Conservation (phyloP, 1,139 yeast species). For the Sugiyamaella novakii region DNA sequence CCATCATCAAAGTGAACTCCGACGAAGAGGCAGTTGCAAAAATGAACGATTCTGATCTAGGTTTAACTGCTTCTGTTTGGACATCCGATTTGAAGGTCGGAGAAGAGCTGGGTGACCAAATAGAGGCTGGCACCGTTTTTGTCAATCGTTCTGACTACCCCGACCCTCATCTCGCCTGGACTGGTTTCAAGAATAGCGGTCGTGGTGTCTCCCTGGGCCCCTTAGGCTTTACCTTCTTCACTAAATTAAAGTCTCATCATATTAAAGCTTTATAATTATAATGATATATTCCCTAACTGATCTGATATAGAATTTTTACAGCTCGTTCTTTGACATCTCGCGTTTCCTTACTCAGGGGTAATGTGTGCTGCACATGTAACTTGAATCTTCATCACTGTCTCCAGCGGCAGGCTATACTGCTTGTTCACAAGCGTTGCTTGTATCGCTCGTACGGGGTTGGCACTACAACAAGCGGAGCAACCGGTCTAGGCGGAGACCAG, state of each 20-base stretch:
- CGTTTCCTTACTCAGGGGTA: too few relatives aligned
- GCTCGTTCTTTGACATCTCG: too few relatives aligned
- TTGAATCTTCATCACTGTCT: too few relatives aligned
- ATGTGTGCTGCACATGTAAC: too few relatives aligned
- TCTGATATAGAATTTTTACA: too few relatives aligned
- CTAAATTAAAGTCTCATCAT: slow-evolving; percentile 44
- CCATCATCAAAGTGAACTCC: slow-evolving; percentile 46
- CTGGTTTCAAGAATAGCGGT: slow-evolving; percentile 80
- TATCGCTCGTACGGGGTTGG: too few relatives aligned
- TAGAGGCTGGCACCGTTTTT: slow-evolving; percentile 86
- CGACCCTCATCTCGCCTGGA: slow-evolving; percentile 78
- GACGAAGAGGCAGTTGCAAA: slow-evolving; percentile 43
- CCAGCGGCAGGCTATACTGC: too few relatives aligned
- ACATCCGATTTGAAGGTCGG: slow-evolving; percentile 50
- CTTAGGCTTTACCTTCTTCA: slow-evolving; percentile 42
- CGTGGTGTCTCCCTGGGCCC: slow-evolving; percentile 54
- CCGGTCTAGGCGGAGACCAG: too few relatives aligned
- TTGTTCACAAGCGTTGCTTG: too few relatives aligned
- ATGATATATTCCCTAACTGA: neutral
- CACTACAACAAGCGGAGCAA: too few relatives aligned
- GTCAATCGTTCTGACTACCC: slow-evolving; percentile 84
- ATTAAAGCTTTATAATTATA: slow-evolving; percentile 38
- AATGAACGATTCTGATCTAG: slow-evolving; percentile 47
- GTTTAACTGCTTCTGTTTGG: slow-evolving; percentile 62
- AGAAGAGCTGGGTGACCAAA: slow-evolving; percentile 63